Evolutionary conservation across 257 asterid species (phyloP), one percentile per base, ranked within the genome.

Genomic region (Lycium barbarum): DNA sequence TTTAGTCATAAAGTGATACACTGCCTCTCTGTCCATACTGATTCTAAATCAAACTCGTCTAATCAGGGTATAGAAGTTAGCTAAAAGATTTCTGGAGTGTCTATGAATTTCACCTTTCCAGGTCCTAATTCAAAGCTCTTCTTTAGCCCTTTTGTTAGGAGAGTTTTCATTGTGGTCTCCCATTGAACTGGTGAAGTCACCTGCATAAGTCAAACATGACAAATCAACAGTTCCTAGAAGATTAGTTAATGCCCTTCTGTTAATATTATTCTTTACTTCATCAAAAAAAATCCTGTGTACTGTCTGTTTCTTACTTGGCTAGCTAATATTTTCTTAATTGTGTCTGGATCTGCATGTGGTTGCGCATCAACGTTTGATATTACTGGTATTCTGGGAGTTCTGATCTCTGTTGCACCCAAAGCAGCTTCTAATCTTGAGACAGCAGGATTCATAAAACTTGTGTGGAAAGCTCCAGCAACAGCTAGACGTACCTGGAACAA

Each of bases 401-500:
- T 90, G 87, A 94, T 92, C 80, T 88, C 96, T 18, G 98, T 92
- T 81, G 94, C 93, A 43, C 98, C 91, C 89, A 94, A 89, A 59
- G 96, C 94, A n/a, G 93, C 93, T 92, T 94, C 98, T 81, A 95
- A 90, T 88, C 96, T 90, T 53, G 97, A 91, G 51, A 97, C 98
- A 9, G 99, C 99, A 38, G 99, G 99, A 73, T 94, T 93, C 99
- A 97, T 97, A 83, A 94, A 95, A 86, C 93, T 85, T 47, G 98
- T 95, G 90, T 97, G 98, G 86, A 97, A 95, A 74, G 98, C 99
- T 85, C 99, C 99, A 4, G 98, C 98, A 83, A 97, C 99, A 59
- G 98, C 98, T 87, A 97, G 89, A 14, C 98, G 93, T 76, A 95
- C 98, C 98, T 94, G 86, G 70, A 58, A 62, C 74, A 57, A 80